These are phyloP conservation scores for Zygosaccharomyces pseudorouxii DNA, from an alignment of 805 yeast genomes.

Conservation along the genomic window DNA sequence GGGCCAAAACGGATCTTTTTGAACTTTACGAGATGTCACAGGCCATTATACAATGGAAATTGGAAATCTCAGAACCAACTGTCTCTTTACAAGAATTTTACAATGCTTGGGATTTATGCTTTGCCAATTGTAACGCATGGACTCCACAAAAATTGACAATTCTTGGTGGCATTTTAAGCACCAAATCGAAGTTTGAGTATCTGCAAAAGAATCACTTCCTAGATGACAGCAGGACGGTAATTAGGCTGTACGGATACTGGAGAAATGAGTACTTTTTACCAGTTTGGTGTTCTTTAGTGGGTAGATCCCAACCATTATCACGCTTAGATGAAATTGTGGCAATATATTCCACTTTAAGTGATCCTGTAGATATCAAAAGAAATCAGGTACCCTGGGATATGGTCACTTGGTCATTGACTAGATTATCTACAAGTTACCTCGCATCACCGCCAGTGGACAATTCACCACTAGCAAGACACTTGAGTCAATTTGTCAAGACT, in stretches of 20 bases:
- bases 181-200: slow-evolving; percentile 12
- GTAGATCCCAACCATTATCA: not conserved
- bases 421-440: slow-evolving; percentile 14
- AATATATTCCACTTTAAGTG: slow-evolving; percentile 16
- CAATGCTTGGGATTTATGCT: slow-evolving; percentile 21
- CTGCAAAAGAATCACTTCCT: slow-evolving; percentile 21
- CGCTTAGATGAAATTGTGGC: slow-evolving; percentile 6
- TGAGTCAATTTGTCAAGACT: slow-evolving; percentile 23
- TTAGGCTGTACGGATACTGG: slow-evolving; percentile 20
- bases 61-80: slow-evolving; percentile 32
- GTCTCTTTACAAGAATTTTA: slow-evolving; percentile 22
- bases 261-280: slow-evolving; percentile 21
- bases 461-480: slow-evolving; percentile 10
- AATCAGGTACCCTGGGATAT: slow-evolving; percentile 16
- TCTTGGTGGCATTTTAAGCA: slow-evolving; percentile 25
- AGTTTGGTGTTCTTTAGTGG: slow-evolving; percentile 14
- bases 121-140: slow-evolving; percentile 21
- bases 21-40: slow-evolving; percentile 19
- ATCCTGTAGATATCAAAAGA: slow-evolving; percentile 4
- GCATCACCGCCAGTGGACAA: slow-evolving; percentile 1
- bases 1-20: slow-evolving; percentile 11
- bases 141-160: slow-evolving; percentile 21
- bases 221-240: slow-evolving; percentile 25
- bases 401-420: slow-evolving; percentile 14
- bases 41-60: slow-evolving; percentile 28